Evolutionary conservation across 257 asterid genomes (phyloP).

Genomic region (Fraxinus anomala): DNA sequence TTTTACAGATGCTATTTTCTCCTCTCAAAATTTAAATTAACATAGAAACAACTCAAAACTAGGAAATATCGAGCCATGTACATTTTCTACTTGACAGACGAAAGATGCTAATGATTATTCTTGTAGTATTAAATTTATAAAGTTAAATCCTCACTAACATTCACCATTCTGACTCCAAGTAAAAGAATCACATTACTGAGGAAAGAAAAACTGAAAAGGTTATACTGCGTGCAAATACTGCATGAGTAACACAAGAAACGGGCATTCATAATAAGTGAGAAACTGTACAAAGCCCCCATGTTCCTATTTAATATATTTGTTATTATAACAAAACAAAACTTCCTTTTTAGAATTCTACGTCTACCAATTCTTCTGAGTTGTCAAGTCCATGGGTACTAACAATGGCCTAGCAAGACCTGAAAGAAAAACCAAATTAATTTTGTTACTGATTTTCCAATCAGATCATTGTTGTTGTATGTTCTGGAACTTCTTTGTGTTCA

Average conservation of each 20-base stretch:
- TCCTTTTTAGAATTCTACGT: conserved; percentile 6
- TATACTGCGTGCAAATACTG: neutral
- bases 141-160: conserved; percentile 10
- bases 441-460: conserved; percentile 3
- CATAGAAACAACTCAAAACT: conserved; percentile 10
- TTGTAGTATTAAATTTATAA: neutral
- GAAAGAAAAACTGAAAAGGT: neutral
- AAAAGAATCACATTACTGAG: conserved; percentile 11
- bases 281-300: conserved; percentile 20
- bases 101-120: neutral
- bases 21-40: conserved; percentile 13
- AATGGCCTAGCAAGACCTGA: conserved; percentile 12
- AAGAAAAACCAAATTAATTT: neutral
- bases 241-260: conserved; percentile 11
- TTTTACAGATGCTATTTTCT: conserved; percentile 17
- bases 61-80: neutral
- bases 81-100: conserved; percentile 5
- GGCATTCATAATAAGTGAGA: conserved; percentile 1
- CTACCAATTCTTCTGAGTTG: conserved; percentile 4
- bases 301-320: neutral
- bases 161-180: neutral
- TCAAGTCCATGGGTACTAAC: neutral
- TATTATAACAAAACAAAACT: conserved; percentile 4
- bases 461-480: conserved; percentile 1
- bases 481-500: conserved; percentile 1